Conservation (phyloP, 805 yeast genomes). For the Candida coleopterorum region DNA sequence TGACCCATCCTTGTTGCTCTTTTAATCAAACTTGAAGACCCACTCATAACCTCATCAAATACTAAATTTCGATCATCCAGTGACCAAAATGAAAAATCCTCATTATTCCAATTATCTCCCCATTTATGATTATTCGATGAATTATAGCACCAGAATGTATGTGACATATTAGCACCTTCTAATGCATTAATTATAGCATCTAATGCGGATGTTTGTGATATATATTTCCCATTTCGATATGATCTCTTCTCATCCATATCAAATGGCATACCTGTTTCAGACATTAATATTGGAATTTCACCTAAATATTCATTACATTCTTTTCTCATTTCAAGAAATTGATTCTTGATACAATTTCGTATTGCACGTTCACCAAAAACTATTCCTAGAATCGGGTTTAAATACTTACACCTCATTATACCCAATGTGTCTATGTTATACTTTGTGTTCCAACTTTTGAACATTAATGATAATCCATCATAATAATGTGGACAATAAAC, state of each 20-base stretch:
- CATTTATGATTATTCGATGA: constrained; percentile 67
- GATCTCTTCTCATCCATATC: constrained; percentile 86
- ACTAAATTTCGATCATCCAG: constrained; percentile 46
- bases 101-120: constrained; percentile 95
- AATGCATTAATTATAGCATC: constrained; percentile 79
- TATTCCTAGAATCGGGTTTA: constrained; percentile 66
- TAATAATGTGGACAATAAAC: constrained; percentile 87
- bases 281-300: constrained; percentile 67
- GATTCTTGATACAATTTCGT: constrained; percentile 64
- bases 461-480: constrained; percentile 91
- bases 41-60: constrained; percentile 5
- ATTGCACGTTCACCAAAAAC: constrained; percentile 82
- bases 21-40: constrained; percentile 1
- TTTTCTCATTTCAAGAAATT: constrained; percentile 57
- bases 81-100: constrained; percentile 87
- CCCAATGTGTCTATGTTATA: constrained; percentile 90
- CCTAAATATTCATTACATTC: constrained; percentile 69
- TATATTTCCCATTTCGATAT: constrained; percentile 59
- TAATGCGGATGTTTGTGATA: constrained; percentile 72
- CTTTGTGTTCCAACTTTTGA: constrained; percentile 77
- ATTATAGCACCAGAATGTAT: constrained; percentile 84
- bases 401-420: constrained; percentile 71
- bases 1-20: constrained; percentile 5
- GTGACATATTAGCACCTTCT: constrained; percentile 67
- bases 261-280: constrained; percentile 97